Evolutionary conservation across 2,329 filamentous ascomycete genomes (phyloP).

Genomic region (Fusarium virguliforme): DNA sequence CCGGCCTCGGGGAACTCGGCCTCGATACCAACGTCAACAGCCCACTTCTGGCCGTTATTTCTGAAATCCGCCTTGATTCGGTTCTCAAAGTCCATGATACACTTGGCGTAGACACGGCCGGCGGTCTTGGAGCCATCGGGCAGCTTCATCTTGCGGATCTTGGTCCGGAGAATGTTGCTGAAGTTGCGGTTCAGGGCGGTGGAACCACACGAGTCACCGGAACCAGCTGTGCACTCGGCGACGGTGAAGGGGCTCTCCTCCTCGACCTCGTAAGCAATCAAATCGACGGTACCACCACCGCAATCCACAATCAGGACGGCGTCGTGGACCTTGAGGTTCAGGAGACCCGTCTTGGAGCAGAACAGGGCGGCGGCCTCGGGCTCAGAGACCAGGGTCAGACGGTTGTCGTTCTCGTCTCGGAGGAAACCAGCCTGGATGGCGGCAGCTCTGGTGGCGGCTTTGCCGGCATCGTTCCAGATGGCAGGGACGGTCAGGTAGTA

Average conservation of each 20-base stretch:
- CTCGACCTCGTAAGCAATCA: constrained; percentile 99
- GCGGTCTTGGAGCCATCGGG: constrained; percentile 97
- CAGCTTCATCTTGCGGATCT: constrained; percentile 99
- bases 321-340: constrained; percentile 98
- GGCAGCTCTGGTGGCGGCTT: constrained; percentile 94
- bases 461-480: constrained; percentile 99
- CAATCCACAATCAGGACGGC: constrained; percentile 99
- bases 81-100: constrained; percentile 99
- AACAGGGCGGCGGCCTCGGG: constrained; percentile 98
- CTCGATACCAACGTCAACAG: constrained; percentile 98
- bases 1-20: constrained; percentile 97
- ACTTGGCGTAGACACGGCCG: constrained; percentile 98
- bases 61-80: constrained; percentile 99
- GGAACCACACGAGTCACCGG: constrained; percentile 98
- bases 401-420: constrained; percentile 97
- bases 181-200: constrained; percentile 98
- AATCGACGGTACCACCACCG: constrained; percentile 97
- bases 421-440: constrained; percentile 98
- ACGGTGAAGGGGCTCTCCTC: constrained; percentile 98
- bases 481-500: constrained; percentile 99
- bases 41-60: constrained; percentile 99
- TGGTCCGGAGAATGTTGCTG: constrained; percentile 96
- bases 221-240: constrained; percentile 96
- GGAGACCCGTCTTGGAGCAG: constrained; percentile 94
- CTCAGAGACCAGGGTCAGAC: constrained; percentile 93